Evolutionary conservation across 2,329 filamentous ascomycete species (phyloP).

Genomic region (Pestalotiopsis sp.): DNA sequence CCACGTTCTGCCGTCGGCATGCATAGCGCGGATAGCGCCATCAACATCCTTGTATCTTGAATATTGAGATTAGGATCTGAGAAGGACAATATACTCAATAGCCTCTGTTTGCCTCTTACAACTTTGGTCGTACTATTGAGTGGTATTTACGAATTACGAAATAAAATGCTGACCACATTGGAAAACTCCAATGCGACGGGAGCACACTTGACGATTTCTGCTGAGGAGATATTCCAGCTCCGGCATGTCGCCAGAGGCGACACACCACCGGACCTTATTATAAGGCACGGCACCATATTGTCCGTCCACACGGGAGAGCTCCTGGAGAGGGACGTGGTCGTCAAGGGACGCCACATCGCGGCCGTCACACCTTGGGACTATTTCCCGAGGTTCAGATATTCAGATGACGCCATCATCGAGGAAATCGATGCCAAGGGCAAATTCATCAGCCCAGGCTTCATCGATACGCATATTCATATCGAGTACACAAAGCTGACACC

Average conservation of each 20-base stretch:
- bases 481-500: slow-evolving; percentile 25
- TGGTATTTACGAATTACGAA: neutral
- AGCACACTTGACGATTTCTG: slow-evolving; percentile 22
- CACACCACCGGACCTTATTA: slow-evolving; percentile 21
- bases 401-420: neutral
- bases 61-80: neutral
- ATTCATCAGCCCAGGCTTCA: slow-evolving; percentile 24
- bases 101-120: neutral
- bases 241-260: slow-evolving; percentile 16
- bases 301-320: slow-evolving; percentile 23
- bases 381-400: slow-evolving; percentile 15
- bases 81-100: neutral
- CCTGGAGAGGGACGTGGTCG: slow-evolving; percentile 23
- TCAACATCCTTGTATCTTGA: slow-evolving; percentile 1
- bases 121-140: neutral
- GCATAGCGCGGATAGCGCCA: slow-evolving; percentile 4
- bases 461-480: slow-evolving; percentile 26
- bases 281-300: slow-evolving; percentile 21
- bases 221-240: slow-evolving; percentile 22
- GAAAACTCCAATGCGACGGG: slow-evolving; percentile 17
- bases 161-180: neutral
- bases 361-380: slow-evolving; percentile 25
- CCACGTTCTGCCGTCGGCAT: neutral
- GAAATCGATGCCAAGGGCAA: slow-evolving; percentile 22
- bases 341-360: slow-evolving; percentile 24